Conservation (phyloP, 306 rosid genomes). For the Fragaria ananassa region DNA sequence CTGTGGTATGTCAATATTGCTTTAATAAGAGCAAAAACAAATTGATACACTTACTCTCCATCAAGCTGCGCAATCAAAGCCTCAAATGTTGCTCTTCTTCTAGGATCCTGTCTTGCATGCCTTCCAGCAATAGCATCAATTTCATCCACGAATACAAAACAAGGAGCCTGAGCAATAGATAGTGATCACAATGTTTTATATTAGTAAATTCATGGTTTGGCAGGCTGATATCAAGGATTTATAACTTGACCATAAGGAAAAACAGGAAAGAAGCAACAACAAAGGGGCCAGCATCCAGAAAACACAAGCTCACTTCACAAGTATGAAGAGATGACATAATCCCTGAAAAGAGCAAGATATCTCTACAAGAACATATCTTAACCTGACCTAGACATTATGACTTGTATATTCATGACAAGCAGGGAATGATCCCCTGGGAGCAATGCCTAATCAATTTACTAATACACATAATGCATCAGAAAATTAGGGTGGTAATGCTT, state of each 20-base stretch:
- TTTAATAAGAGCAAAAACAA: constrained; percentile 5
- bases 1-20: neutral
- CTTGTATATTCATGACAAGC: neutral
- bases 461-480: neutral
- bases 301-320: neutral
- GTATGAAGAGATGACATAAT: neutral
- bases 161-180: constrained; percentile 65
- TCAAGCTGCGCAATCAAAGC: constrained; percentile 92
- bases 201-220: neutral
- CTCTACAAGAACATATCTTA: neutral
- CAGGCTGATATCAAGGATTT: neutral
- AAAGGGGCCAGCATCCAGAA: neutral
- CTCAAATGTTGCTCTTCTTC: constrained; percentile 91
- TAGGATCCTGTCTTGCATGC: constrained; percentile 87
- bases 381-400: neutral
- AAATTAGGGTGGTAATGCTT: constrained; percentile 27
- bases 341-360: neutral
- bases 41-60: constrained; percentile 73
- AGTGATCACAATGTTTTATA: neutral
- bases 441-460: neutral
- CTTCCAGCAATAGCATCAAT: constrained; percentile 98
- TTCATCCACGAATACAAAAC: constrained; percentile 94
- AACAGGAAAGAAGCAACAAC: neutral
- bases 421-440: neutral
- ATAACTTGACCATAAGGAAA: neutral